phyloP scores from a whole-genome alignment of 2,329 filamentous ascomycete species.

The Fusarium sp. region DNA sequence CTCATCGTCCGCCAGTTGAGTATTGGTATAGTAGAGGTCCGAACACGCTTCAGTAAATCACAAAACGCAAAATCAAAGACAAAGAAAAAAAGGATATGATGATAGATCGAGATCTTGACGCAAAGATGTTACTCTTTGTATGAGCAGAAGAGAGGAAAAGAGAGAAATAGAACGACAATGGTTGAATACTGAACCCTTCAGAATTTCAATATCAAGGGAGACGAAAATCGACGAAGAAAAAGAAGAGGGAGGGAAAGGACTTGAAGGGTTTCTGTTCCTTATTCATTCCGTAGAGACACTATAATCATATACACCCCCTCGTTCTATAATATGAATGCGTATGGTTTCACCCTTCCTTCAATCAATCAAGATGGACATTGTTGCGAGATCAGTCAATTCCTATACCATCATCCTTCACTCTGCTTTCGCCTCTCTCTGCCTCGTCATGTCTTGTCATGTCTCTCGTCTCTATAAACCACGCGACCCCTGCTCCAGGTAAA shows the following conservation, averaged over 20 bases:
- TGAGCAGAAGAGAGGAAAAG: not conserved
- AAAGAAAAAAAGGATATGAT: conserved; percentile 5
- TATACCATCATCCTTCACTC: not conserved
- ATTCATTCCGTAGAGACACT: conserved; percentile 10
- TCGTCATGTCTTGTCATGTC: conserved; percentile 6
- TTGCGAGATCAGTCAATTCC: conserved; percentile 11
- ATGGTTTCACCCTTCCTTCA: conserved; percentile 15
- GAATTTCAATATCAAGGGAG: conserved; percentile 12
- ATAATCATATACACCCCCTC: conserved; percentile 11
- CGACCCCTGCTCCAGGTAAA: conserved; percentile 24
- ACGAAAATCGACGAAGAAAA: not conserved
- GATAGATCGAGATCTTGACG: conserved; percentile 8
- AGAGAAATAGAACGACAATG: not conserved
- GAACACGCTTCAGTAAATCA: conserved; percentile 15
- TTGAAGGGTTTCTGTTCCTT: conserved; percentile 8
- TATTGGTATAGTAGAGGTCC: conserved; percentile 9
- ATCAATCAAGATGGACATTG: conserved; percentile 13
- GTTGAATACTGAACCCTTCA: conserved; percentile 2
- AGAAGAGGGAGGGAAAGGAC: conserved; percentile 6
- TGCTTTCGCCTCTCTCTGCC: not conserved
- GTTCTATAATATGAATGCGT: conserved; percentile 6
- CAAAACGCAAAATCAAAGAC: conserved; percentile 15
- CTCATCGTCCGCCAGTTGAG: conserved; percentile 16
- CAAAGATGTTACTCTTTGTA: conserved; percentile 9
- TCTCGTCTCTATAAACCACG: conserved; percentile 29